These are phyloP conservation scores for Hyaloscypha variabilis DNA, from an alignment of 495 filamentous ascomycete species.

Conservation along the genomic window DNA sequence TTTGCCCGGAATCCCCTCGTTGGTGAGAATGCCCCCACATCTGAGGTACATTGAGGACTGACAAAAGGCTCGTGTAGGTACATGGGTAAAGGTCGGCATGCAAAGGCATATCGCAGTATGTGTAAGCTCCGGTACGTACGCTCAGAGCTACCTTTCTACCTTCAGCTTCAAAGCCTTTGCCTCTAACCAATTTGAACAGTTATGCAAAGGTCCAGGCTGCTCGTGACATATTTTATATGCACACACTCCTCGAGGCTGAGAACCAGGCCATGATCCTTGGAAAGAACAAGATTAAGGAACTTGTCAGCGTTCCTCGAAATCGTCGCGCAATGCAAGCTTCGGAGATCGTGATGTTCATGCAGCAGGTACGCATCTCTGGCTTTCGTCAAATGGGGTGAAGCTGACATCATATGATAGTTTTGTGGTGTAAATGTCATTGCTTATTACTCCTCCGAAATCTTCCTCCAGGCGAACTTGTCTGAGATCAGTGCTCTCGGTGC, in stretches of 20 bases:
- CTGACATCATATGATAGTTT: constrained; percentile 18
- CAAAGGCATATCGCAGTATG: constrained; percentile 68
- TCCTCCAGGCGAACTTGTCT: constrained; percentile 58
- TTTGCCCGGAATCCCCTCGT: constrained; percentile 66
- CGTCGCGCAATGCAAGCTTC: constrained; percentile 73
- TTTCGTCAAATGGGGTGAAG: neutral
- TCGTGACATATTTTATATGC: constrained; percentile 81
- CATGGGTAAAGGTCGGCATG: constrained; percentile 68
- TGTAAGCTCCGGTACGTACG: constrained; percentile 67
- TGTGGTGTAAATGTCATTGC: constrained; percentile 60
- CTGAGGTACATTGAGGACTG: neutral
- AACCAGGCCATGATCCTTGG: constrained; percentile 57
- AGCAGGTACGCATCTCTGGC: constrained; percentile 59
- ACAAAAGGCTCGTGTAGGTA: constrained; percentile 56
- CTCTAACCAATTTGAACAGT: too few relatives aligned
- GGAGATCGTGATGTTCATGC: constrained; percentile 84
- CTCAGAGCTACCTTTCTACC: too few relatives aligned
- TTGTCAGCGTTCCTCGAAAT: constrained; percentile 76
- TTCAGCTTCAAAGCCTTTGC: too few relatives aligned
- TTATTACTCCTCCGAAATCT: constrained; percentile 72
- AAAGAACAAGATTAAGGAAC: constrained; percentile 64
- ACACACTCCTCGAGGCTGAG: constrained; percentile 71
- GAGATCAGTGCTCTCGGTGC: constrained; percentile 60
- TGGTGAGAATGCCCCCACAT: too few relatives aligned
- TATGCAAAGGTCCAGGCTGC: constrained; percentile 76